Evolutionary conservation across 768 basidiomycete species (phyloP).

Genomic region (Albatrellus ellisii): DNA sequence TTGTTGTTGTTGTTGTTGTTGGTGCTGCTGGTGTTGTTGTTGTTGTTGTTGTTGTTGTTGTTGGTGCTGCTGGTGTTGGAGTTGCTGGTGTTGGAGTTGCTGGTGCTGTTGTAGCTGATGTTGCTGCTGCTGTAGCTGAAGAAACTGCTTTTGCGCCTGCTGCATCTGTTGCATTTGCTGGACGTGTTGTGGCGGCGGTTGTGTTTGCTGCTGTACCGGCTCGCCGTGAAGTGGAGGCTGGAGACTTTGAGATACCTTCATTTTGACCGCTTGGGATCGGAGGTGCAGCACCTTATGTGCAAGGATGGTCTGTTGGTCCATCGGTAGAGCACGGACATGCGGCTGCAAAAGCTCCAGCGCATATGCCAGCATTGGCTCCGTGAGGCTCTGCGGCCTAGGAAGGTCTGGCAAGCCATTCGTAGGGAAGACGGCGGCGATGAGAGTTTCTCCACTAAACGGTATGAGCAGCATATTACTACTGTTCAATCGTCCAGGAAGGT

Average conservation of each 20-base stretch:
- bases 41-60: neutral
- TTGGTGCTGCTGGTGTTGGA: too few species aligned
- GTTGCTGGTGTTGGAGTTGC: too few species aligned
- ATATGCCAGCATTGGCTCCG: neutral
- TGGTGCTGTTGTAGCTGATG: too few species aligned
- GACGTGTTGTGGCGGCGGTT: neutral
- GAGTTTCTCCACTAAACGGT: conserved; percentile 5
- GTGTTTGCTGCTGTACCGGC: conserved; percentile 4
- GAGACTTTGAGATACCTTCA: too few species aligned
- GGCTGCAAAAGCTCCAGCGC: conserved; percentile 1
- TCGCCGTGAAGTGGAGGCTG: too few species aligned
- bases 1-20: too few species aligned
- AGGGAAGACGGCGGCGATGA: conserved; percentile 10
- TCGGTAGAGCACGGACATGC: neutral
- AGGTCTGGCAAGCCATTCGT: conserved; percentile 9
- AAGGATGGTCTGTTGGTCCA: conserved; percentile 1
- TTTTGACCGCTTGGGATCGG: too few species aligned
- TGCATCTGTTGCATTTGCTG: conserved; percentile 2
- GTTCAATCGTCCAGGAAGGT: conserved; percentile 6
- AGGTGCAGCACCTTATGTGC: conserved; percentile 6
- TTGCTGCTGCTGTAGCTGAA: neutral
- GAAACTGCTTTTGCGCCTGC: neutral
- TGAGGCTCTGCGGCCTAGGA: conserved; percentile 4
- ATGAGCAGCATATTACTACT: conserved; percentile 10
- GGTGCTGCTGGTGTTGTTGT: conserved; percentile 4